Conservation (phyloP, 2,329 filamentous ascomycete genomes). For the Plenodomus lindquistii region DNA sequence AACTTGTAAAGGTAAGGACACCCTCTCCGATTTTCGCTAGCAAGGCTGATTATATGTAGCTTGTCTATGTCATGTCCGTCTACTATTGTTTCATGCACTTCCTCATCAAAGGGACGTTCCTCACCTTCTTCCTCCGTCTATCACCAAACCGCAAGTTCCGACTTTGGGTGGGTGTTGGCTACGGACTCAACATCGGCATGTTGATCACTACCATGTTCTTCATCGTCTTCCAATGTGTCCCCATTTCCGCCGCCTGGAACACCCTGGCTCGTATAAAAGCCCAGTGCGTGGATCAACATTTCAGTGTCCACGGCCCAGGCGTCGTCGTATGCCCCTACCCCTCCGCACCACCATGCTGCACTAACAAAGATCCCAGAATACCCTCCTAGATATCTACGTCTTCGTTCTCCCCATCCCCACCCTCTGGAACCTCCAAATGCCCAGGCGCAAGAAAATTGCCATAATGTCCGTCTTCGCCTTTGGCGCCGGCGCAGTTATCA, state of each 20-base stretch:
- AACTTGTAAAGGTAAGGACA: too few species aligned
- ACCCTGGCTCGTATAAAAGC: constrained; percentile 29
- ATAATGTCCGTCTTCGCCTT: constrained; percentile 31
- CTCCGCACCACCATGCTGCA: not conserved
- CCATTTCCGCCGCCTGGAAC: constrained; percentile 32
- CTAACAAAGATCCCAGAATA: constrained; percentile 14
- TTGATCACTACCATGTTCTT: constrained; percentile 30
- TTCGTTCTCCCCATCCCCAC: constrained; percentile 26
- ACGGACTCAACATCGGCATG: constrained; percentile 28
- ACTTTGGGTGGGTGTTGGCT: constrained; percentile 23
- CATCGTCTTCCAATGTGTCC: constrained; percentile 32
- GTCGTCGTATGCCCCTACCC: constrained; percentile 15
- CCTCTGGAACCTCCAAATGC: constrained; percentile 22
- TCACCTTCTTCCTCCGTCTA: constrained; percentile 41
- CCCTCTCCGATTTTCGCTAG: too few species aligned
- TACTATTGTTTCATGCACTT: constrained; percentile 37
- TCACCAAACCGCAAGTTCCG: constrained; percentile 28
- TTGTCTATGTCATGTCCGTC: constrained; percentile 3
- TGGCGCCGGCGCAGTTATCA: constrained; percentile 33
- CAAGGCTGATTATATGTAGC: too few species aligned
- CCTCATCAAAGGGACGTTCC: constrained; percentile 39
- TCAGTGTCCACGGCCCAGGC: constrained; percentile 33
- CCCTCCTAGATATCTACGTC: constrained; percentile 23
- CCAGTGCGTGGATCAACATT: constrained; percentile 28
- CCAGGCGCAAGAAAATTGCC: constrained; percentile 19